Evolutionary conservation across 169 alveolate genomes (phyloP).

Genomic region (Babesia bovis): DNA sequence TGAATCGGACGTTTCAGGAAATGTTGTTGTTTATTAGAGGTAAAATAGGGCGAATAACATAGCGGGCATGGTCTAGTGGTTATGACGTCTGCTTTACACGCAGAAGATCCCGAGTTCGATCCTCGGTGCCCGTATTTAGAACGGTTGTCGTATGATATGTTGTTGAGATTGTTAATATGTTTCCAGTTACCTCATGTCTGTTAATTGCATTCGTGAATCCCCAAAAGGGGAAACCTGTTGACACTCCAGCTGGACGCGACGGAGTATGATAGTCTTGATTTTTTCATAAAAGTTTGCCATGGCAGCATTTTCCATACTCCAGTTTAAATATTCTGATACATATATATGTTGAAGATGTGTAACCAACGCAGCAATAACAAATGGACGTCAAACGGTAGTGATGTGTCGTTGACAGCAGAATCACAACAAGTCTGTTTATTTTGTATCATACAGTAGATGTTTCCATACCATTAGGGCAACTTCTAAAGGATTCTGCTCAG

Average conservation of each 20-base stretch:
- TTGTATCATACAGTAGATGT: neutral
- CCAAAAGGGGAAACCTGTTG: neutral
- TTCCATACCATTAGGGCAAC: constrained; percentile 56
- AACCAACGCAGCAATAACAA: constrained; percentile 18
- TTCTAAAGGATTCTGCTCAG: constrained; percentile 34
- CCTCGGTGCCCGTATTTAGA: constrained; percentile 81
- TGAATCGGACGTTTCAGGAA: constrained; percentile 11
- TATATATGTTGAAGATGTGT: neutral
- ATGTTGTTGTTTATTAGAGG: neutral
- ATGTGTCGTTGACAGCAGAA: constrained; percentile 35
- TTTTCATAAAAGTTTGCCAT: neutral
- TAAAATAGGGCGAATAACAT: neutral
- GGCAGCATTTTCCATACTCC: neutral
- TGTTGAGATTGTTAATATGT: too few relatives aligned
- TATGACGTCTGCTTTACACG: constrained; percentile 89
- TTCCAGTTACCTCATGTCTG: neutral
- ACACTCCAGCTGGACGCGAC: constrained; percentile 1
- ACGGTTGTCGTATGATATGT: neutral
- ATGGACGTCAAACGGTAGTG: constrained; percentile 36
- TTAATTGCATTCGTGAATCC: neutral
- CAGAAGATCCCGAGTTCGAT: constrained; percentile 90
- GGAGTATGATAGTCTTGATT: neutral
- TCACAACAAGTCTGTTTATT: constrained; percentile 47
- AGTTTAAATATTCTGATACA: neutral
- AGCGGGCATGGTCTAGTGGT: constrained; percentile 89